Evolutionary conservation across 129 eudicot species (phyloP).

Genomic region (Flaveria brownii): DNA sequence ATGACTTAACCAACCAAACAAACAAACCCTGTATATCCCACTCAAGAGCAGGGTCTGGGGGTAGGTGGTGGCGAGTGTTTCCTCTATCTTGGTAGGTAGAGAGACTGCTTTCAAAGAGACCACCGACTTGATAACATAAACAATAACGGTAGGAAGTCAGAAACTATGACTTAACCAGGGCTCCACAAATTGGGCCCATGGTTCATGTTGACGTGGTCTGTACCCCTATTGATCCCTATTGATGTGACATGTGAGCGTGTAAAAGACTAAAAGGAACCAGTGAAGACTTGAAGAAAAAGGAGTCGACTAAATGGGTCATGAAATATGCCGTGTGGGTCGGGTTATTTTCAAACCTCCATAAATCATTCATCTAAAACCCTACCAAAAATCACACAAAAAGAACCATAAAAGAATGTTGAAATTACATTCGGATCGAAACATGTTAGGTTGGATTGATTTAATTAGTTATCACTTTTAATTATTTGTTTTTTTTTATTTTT

Average conservation of each 20-base stretch:
- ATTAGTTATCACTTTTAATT: too few species aligned
- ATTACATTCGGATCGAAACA: too few species aligned
- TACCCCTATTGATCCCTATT: neutral
- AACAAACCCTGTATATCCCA: too few species aligned
- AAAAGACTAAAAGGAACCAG: neutral
- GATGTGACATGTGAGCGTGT: slow-evolving; percentile 7
- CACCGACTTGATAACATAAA: too few species aligned
- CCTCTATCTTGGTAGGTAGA: too few species aligned
- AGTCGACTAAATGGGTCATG: neutral
- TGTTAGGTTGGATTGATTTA: too few species aligned
- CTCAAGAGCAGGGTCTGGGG: too few species aligned
- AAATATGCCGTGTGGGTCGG: slow-evolving; percentile 8
- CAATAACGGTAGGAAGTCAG: too few species aligned
- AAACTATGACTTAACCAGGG: neutral
- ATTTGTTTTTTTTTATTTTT: too few species aligned
- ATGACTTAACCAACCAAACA: neutral
- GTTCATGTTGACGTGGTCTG: neutral
- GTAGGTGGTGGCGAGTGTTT: too few species aligned
- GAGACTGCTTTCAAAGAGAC: too few species aligned
- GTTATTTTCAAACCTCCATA: neutral
- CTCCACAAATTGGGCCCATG: slow-evolving; percentile 15
- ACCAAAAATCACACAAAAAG: neutral
- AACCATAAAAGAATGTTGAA: too few species aligned
- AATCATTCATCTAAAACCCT: neutral
- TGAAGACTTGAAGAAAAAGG: neutral